Evolutionary conservation across 345 rosid genomes (phyloP).

Genomic region (Eutrema heterophyllum): DNA sequence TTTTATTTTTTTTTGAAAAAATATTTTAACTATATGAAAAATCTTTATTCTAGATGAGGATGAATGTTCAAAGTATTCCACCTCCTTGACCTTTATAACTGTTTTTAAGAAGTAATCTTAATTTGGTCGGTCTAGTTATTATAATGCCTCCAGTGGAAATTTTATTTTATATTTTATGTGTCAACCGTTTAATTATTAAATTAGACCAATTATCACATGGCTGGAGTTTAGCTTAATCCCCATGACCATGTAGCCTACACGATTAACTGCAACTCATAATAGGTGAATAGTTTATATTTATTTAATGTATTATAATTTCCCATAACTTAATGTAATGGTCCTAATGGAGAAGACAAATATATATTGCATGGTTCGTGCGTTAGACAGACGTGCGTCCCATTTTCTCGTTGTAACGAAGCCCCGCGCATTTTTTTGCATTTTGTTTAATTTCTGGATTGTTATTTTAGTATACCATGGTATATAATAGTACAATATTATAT

Average conservation of each 20-base stretch:
- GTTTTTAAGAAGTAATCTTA: neutral
- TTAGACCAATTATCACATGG: constrained; percentile 24
- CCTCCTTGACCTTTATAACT: neutral
- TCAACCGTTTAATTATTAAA: constrained; percentile 14
- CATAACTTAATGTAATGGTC: constrained; percentile 26
- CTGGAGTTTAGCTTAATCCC: constrained; percentile 14
- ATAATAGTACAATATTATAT: neutral
- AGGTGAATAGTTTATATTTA: neutral
- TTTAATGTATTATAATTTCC: neutral
- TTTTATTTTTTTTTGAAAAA: neutral
- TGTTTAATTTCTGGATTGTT: neutral
- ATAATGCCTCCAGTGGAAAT: neutral
- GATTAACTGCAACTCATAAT: constrained; percentile 22
- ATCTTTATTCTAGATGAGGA: neutral
- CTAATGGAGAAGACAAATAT: neutral
- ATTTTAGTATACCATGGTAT: neutral
- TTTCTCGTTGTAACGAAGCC: constrained; percentile 8
- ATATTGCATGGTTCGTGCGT: constrained; percentile 35
- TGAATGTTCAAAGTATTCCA: constrained; percentile 20
- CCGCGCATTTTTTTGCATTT: neutral
- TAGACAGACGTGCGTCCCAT: constrained; percentile 32
- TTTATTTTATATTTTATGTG: neutral
- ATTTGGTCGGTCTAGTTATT: constrained; percentile 15
- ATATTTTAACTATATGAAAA: neutral
- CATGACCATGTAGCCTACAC: constrained; percentile 36